Evolutionary conservation across 768 basidiomycete species (phyloP).

Genomic region (Crepidotus variabilis): DNA sequence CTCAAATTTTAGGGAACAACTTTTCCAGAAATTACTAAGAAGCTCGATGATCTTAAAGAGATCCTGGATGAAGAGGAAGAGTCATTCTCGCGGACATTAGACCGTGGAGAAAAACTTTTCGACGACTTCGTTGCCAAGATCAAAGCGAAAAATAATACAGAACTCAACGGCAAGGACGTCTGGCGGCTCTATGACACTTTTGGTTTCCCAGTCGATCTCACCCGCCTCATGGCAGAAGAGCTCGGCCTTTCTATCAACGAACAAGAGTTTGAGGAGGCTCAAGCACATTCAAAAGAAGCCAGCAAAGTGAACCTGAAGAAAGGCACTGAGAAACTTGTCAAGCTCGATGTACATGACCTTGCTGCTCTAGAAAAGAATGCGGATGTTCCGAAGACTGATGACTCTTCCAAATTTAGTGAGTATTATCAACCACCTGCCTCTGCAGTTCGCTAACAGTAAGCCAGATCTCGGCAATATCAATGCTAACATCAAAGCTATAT

Average conservation of each 20-base stretch:
- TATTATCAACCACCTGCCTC: slow-evolving; percentile 6
- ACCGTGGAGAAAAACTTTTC: slow-evolving; percentile 94
- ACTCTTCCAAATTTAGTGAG: slow-evolving; percentile 87
- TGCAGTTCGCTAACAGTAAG: neutral
- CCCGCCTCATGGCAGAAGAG: slow-evolving; percentile 96
- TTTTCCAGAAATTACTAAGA: slow-evolving; percentile 92
- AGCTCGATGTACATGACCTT: slow-evolving; percentile 94
- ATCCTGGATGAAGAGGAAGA: slow-evolving; percentile 97
- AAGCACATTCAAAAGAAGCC: slow-evolving; percentile 84
- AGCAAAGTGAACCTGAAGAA: slow-evolving; percentile 83
- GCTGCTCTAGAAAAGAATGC: slow-evolving; percentile 78
- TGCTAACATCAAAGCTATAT: slow-evolving; percentile 79
- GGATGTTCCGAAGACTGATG: slow-evolving; percentile 86
- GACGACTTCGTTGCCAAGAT: slow-evolving; percentile 79
- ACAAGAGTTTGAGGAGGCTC: slow-evolving; percentile 84
- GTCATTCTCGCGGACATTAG: slow-evolving; percentile 95
- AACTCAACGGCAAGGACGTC: slow-evolving; percentile 87
- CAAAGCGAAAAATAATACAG: slow-evolving; percentile 52
- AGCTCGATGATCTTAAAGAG: slow-evolving; percentile 81
- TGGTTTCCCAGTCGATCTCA: slow-evolving; percentile 96
- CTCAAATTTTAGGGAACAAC: slow-evolving; percentile 56
- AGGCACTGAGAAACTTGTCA: slow-evolving; percentile 63
- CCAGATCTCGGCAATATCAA: slow-evolving; percentile 75
- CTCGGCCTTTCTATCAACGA: slow-evolving; percentile 81
- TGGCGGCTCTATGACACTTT: slow-evolving; percentile 98